Base-by-base conservation (phyloP, 2,329 filamentous ascomycete genomes). In the Tothia fuscella region DNA sequence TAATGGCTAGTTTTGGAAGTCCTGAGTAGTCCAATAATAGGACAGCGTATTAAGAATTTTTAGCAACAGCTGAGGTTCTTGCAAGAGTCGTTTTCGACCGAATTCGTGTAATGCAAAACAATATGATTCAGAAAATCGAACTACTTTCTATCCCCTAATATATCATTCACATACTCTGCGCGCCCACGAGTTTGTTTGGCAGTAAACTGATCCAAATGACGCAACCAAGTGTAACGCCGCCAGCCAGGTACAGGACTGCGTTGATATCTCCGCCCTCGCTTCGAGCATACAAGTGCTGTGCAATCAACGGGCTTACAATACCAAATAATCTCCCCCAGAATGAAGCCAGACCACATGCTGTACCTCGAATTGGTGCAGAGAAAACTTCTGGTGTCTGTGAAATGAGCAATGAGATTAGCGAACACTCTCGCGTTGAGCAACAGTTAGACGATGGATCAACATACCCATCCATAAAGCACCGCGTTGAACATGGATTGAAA, bases 321-420 rank as follows among this genome's bases (percentile, higher is more conserved):
- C 70, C 68, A 48, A 74, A 74, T 19, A 77, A 41, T 2, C 74
- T 55, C 1, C 74, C 74, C 70, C 71, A 76, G 50, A 75, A 77
- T 45, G 68, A 71, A 2, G 72, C 71, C 10, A 76, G 46, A 0
- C 74, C 74, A 48, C 68, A 71, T 0, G 74, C 59, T 1, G 67
- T 73, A 3, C 68, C 70, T 26, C 68, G 54, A 13, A 73, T 64
- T 0, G 64, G 63, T 3, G 70, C 67, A 0, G 68, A 66, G 46
- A 71, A 72, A 5, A 64, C 62, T 48, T 71, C 68, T 1, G 68
- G 68, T 3, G 67, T 70, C n/a, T n/a, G n/a, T n/a, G n/a, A n/a
- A n/a, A n/a, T n/a, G n/a, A n/a, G n/a, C n/a, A n/a, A n/a, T n/a
- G n/a, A n/a, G n/a, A n/a, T n/a, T n/a, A n/a, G n/a, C n/a, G n/a